These are phyloP conservation scores for Galerina sulciceps DNA, from an alignment of 768 basidiomycete species.

Conservation along the genomic window DNA sequence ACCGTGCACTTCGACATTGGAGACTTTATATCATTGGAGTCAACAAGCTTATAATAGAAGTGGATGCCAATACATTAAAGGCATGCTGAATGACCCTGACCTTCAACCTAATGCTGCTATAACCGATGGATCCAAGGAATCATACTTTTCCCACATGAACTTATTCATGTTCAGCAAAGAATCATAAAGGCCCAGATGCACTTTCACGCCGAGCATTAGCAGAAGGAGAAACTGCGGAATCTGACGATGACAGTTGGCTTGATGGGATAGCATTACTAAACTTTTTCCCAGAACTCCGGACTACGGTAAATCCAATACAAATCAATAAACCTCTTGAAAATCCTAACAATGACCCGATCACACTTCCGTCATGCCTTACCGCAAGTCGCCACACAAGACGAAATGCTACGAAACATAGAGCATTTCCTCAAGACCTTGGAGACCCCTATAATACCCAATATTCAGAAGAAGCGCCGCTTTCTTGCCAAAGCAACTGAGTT, in stretches of 20 bases:
- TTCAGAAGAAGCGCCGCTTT: slow-evolving; percentile 5
- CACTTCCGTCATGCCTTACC: background rate
- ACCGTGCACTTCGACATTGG: slow-evolving; percentile 17
- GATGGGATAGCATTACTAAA: slow-evolving; percentile 15
- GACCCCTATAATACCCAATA: background rate
- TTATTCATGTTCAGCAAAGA: slow-evolving; percentile 24
- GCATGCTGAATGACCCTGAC: slow-evolving; percentile 35
- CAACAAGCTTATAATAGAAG: slow-evolving; percentile 23
- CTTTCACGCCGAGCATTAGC: background rate
- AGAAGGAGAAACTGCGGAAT: slow-evolving; percentile 13
- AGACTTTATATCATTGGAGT: slow-evolving; percentile 11
- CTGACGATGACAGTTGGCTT: slow-evolving; percentile 31
- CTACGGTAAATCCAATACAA: background rate
- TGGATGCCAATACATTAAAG: slow-evolving; percentile 34
- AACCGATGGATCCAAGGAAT: slow-evolving; percentile 33
- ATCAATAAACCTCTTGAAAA: no score
- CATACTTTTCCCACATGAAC: slow-evolving; percentile 26
- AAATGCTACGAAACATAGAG: background rate
- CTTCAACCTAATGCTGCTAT: slow-evolving; percentile 23
- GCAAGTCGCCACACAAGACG: background rate
- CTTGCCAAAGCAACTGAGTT: slow-evolving; percentile 4
- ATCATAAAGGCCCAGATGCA: slow-evolving; percentile 19
- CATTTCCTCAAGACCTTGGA: slow-evolving; percentile 6
- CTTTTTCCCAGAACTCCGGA: background rate
- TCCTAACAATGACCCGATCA: background rate